phyloP scores from a whole-genome alignment of 1,139 yeast species.

The Candida sojae region DNA sequence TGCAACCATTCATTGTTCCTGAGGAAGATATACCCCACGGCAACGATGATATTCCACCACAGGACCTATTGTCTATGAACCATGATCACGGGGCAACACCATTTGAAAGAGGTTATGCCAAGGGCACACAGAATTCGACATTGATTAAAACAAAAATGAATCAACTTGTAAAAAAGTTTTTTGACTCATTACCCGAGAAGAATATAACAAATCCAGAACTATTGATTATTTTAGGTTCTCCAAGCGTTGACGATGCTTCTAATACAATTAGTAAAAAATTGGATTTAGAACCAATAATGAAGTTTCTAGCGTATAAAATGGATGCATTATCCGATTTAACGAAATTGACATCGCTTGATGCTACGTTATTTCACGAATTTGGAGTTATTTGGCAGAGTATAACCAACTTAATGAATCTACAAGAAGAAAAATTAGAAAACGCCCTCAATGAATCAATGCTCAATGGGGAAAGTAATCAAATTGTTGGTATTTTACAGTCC shows the following conservation, averaged over 20 bases:
- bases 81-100: slow-evolving; percentile 33
- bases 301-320: slow-evolving; percentile 28
- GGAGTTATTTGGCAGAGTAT: slow-evolving; percentile 41
- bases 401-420: slow-evolving; percentile 26
- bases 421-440: slow-evolving; percentile 27
- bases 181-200: slow-evolving; percentile 11
- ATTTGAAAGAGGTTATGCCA: slow-evolving; percentile 37
- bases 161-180: slow-evolving; percentile 11
- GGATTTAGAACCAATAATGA: slow-evolving; percentile 36
- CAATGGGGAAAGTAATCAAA: slow-evolving; percentile 1
- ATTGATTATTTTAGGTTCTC: background rate
- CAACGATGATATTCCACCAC: background rate
- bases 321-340: slow-evolving; percentile 31
- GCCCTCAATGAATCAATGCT: slow-evolving; percentile 20
- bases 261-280: slow-evolving; percentile 37
- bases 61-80: slow-evolving; percentile 11
- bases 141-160: slow-evolving; percentile 24
- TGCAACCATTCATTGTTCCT: slow-evolving; percentile 27
- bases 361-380: slow-evolving; percentile 32
- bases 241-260: slow-evolving; percentile 30
- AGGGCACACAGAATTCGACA: slow-evolving; percentile 33
- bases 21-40: slow-evolving; percentile 6
- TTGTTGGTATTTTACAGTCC: slow-evolving; percentile 7
- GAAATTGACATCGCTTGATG: slow-evolving; percentile 25
- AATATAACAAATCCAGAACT: background rate